These are phyloP conservation scores for Phaffia australis DNA, from an alignment of 768 basidiomycete genomes.

Conservation along the genomic window DNA sequence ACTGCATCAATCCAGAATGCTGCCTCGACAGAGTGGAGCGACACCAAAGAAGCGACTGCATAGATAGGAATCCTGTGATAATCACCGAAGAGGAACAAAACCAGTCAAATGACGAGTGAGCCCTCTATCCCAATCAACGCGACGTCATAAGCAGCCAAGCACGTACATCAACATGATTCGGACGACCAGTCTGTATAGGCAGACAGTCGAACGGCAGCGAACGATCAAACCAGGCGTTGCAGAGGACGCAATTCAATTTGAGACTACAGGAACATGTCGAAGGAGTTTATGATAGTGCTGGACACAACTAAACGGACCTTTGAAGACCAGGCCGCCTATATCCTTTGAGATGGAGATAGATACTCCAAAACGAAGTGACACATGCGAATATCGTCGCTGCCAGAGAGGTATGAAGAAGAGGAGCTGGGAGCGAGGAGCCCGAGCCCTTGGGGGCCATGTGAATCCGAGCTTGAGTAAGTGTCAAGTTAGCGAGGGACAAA, in stretches of 20 bases:
- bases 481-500: no score
- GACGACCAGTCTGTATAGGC: constrained; percentile 52
- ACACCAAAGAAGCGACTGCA: constrained; percentile 78
- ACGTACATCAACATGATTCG: constrained; percentile 90
- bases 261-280: not conserved
- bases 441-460: constrained; percentile 14
- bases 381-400: constrained; percentile 47
- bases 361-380: constrained; percentile 58
- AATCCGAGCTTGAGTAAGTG: not conserved
- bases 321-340: constrained; percentile 73
- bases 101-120: not conserved
- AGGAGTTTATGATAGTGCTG: not conserved
- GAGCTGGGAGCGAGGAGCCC: constrained; percentile 12
- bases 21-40: constrained; percentile 82
- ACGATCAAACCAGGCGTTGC: no score
- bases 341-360: constrained; percentile 70
- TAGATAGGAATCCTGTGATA: constrained; percentile 57
- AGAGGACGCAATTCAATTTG: not conserved
- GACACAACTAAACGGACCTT: constrained; percentile 41
- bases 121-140: not conserved
- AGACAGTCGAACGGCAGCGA: not conserved
- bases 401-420: constrained; percentile 8
- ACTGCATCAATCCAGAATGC: constrained; percentile 94
- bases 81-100: not conserved
- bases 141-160: not conserved